Percentiles rank a stretch among this genome's conserved stretches.
Evolutionary conservation across 1,139 yeast genomes (phyloP).

Genomic region (Protomyces gravidus): DNA sequence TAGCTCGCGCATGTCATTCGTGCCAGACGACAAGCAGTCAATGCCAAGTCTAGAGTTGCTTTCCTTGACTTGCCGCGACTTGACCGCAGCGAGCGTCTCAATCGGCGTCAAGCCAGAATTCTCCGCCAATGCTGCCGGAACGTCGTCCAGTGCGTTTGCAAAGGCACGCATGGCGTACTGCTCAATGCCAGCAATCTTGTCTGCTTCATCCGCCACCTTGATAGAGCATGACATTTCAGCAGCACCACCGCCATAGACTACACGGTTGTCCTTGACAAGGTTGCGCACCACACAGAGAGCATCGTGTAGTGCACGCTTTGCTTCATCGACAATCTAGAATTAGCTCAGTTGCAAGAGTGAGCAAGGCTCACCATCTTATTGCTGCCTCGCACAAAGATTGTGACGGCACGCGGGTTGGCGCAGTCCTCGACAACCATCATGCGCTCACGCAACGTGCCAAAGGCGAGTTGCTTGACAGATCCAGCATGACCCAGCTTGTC

Average conservation of each 20-base stretch:
- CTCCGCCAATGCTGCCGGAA: slow-evolving; percentile 94
- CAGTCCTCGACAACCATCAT: slow-evolving; percentile 94
- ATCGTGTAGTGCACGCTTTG: slow-evolving; percentile 93
- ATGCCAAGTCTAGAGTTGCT: slow-evolving; percentile 73
- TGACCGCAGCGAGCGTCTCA: slow-evolving; percentile 76
- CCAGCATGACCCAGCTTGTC: slow-evolving; percentile 89
- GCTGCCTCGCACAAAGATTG: slow-evolving; percentile 90
- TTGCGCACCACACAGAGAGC: slow-evolving; percentile 96
- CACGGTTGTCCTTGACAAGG: slow-evolving; percentile 82
- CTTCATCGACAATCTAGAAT: slow-evolving; percentile 73
- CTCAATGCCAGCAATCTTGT: slow-evolving; percentile 71
- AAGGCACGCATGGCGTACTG: slow-evolving; percentile 98
- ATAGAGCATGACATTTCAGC: slow-evolving; percentile 91
- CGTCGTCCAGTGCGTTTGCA: slow-evolving; percentile 80
- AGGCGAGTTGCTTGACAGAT: slow-evolving; percentile 75
- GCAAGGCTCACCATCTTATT: slow-evolving; percentile 62
- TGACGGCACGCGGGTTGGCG: slow-evolving; percentile 82
- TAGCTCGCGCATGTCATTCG: slow-evolving; percentile 77
- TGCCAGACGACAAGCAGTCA: slow-evolving; percentile 84
- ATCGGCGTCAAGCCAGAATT: slow-evolving; percentile 94
- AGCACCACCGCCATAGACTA: slow-evolving; percentile 98
- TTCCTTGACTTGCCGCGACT: slow-evolving; percentile 78
- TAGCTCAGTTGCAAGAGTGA: not conserved
- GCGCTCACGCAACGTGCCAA: slow-evolving; percentile 94
- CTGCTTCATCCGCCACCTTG: slow-evolving; percentile 89